Evolutionary conservation across 2,329 filamentous ascomycete species (phyloP), one percentile per base, ranked within the genome.

Genomic region (Talaromyces sp.): DNA sequence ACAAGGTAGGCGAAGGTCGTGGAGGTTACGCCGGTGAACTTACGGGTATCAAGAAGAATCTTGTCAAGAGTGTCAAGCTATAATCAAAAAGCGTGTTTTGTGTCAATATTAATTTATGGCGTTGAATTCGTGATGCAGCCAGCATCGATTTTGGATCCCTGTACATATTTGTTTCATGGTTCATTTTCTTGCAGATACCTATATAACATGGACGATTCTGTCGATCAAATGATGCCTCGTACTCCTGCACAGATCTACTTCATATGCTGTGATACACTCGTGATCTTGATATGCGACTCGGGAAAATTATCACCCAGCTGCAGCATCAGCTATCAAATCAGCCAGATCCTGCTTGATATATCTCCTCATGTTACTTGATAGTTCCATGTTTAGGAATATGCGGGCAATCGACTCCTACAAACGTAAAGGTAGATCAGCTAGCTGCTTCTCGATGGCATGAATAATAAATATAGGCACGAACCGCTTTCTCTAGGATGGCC

Each of bases 11-110:
- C 65, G 88, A 96, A 79, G 87, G 90, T 69, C 86, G 86, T 72
- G 90, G 92, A 71, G 90, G 92, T 60, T 99, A 99, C 80, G 86
- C 86, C 67, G 95, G 95, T 80, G 95, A 98, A 77, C 79, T 90
- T 79, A 95, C 93, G 46, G 95, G 95, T 86, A 96, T 99, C 80
- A 98, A 97, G 83, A 90, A 88, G 69, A 90, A 90, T 21, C 79
- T 99, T 77, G 87, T 98, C 71, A 96, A 95, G 86, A 96, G 92
- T 84, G 85, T 91, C 73, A 98, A 95, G 82, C 81, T 99, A 79
- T 93, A 86, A 70, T 37, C 52, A 54, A 40, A 57, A 42, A 42
- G 25, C 54, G n/a, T 23, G 12, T 37, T 35, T 56, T 28, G 21
- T 28, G 44, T 39, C 54, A 25, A 57, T 57, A 25, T 57, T 6